Conservation (phyloP, 495 filamentous ascomycete species). For the Clohesyomyces aquaticus region DNA sequence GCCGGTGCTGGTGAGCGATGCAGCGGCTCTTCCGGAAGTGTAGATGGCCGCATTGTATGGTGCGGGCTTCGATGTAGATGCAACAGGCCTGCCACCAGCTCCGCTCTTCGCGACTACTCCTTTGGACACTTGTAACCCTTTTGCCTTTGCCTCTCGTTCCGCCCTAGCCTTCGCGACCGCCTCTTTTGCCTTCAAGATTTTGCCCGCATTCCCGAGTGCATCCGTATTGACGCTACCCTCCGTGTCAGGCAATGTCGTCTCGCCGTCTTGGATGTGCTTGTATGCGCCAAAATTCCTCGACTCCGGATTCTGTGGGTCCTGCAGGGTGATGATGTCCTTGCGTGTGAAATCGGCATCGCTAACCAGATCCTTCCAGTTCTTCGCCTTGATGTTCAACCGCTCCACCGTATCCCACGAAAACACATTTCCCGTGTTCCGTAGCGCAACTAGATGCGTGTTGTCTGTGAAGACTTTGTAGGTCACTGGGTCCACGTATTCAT, state of each 20-base stretch:
- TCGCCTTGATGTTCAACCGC: conserved; percentile 93
- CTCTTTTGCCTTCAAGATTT: conserved; percentile 89
- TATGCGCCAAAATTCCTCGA: conserved; percentile 84
- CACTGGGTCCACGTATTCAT: conserved; percentile 93
- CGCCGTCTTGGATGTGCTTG: conserved; percentile 85
- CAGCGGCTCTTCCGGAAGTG: conserved; percentile 90
- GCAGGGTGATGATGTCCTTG: conserved; percentile 93
- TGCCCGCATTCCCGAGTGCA: conserved; percentile 79
- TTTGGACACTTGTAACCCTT: conserved; percentile 33
- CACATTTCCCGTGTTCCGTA: conserved; percentile 88
- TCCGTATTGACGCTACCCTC: conserved; percentile 71
- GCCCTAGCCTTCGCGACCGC: conserved; percentile 82
- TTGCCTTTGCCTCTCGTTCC: conserved; percentile 50
- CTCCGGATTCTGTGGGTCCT: conserved; percentile 92
- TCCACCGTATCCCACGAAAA: conserved; percentile 96
- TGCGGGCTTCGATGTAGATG: conserved; percentile 46
- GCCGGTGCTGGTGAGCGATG: conserved; percentile 92
- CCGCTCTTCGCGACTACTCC: conserved; percentile 37
- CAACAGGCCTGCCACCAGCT: conserved; percentile 4
- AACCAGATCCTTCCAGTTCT: conserved; percentile 92
- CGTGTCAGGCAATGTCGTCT: conserved; percentile 62
- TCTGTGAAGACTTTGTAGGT: conserved; percentile 97
- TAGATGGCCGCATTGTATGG: conserved; percentile 82
- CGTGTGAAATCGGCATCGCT: conserved; percentile 85
- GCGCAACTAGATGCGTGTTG: conserved; percentile 93